Conservation (phyloP, 495 filamentous ascomycete species). For the Aspergillus carlsbadensis region DNA sequence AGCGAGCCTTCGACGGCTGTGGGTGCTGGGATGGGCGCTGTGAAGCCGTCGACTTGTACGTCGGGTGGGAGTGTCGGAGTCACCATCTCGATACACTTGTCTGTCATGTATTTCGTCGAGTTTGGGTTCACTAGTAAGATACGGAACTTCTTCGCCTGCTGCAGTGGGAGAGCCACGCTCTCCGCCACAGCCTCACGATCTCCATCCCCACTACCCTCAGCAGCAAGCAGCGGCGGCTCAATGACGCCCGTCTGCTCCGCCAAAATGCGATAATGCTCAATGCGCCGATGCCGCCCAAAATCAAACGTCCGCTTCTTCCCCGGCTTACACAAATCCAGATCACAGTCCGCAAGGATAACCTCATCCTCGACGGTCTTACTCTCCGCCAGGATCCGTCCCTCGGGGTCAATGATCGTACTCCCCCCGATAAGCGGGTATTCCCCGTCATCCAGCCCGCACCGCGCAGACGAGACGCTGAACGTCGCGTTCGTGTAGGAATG, state of each 20-base stretch:
- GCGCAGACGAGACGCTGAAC: conserved; percentile 44
- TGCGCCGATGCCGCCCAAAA: conserved; percentile 44
- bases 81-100: conserved; percentile 38
- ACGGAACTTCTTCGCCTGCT: conserved; percentile 1
- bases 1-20: conserved; percentile 46
- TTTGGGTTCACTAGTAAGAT: conserved; percentile 51
- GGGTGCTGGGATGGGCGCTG: conserved; percentile 41
- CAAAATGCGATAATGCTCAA: conserved; percentile 46
- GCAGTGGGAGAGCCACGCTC: background rate
- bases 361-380: conserved; percentile 43
- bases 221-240: conserved; percentile 29
- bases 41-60: conserved; percentile 45
- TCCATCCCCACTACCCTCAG: no score
- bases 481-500: conserved; percentile 49
- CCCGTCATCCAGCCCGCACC: conserved; percentile 47
- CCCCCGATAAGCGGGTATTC: conserved; percentile 46
- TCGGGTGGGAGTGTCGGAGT: conserved; percentile 40
- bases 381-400: conserved; percentile 49
- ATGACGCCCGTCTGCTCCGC: conserved; percentile 41
- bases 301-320: conserved; percentile 47
- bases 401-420: conserved; percentile 47
- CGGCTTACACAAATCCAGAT: conserved; percentile 42
- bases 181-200: background rate
- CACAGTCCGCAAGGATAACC: conserved; percentile 45
- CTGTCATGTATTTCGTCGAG: conserved; percentile 46